phyloP scores from a whole-genome alignment of 1,139 yeast species.

The Hanseniaspora gamundiae region DNA sequence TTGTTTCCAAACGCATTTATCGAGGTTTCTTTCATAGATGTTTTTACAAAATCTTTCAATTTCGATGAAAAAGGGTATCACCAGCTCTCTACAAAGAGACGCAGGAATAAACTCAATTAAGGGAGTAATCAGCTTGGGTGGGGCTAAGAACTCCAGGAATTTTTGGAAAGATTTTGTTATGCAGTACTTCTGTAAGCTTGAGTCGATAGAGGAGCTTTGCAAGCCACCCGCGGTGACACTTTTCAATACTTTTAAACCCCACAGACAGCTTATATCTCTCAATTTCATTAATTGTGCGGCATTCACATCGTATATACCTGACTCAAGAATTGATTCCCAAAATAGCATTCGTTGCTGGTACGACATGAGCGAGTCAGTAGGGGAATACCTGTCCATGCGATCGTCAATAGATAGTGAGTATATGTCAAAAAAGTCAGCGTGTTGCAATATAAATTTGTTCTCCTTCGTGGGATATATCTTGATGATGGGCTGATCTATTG shows the following conservation, averaged over 20 bases:
- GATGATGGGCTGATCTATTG: not conserved
- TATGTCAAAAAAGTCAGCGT: not conserved
- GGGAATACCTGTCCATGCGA: not conserved
- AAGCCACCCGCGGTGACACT: not conserved
- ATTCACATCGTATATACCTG: slow-evolving; percentile 10
- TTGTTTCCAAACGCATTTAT: slow-evolving; percentile 9
- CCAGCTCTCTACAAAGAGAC: slow-evolving; percentile 35
- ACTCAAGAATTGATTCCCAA: slow-evolving; percentile 11
- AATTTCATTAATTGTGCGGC: slow-evolving; percentile 12
- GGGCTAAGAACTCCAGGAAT: slow-evolving; percentile 43
- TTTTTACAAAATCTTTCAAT: slow-evolving; percentile 33
- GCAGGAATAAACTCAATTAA: slow-evolving; percentile 10
- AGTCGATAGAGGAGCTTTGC: not conserved
- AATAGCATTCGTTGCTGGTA: slow-evolving; percentile 1
- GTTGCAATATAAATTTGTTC: not conserved
- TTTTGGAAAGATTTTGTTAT: slow-evolving; percentile 20
- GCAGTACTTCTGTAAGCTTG: slow-evolving; percentile 14
- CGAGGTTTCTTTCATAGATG: slow-evolving; percentile 12
- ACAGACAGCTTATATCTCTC: slow-evolving; percentile 21
- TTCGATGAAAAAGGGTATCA: slow-evolving; percentile 44
- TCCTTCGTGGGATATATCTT: not conserved
- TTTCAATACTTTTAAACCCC: slow-evolving; percentile 19
- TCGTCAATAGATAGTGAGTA: not conserved
- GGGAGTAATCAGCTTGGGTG: slow-evolving; percentile 38
- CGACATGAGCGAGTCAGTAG: not conserved